Evolutionary conservation across 305 asterid genomes (phyloP).

Genomic region (Fraxinus sp.): DNA sequence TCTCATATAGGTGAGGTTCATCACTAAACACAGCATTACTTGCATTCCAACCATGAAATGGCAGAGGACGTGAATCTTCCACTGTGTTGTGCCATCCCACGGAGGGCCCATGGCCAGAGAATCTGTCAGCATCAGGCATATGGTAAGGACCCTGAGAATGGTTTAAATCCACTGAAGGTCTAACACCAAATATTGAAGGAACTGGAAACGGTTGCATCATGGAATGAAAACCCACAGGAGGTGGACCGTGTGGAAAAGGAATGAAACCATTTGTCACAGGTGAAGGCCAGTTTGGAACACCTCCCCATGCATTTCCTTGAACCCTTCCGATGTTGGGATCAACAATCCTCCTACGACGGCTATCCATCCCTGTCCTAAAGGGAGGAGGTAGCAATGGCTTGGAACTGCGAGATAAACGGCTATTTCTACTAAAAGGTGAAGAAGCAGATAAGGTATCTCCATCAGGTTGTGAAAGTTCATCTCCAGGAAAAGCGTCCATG

Average conservation of each 20-base stretch:
- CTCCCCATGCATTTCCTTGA: slow-evolving; percentile 84
- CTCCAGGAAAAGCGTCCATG: slow-evolving; percentile 53
- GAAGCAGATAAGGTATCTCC: slow-evolving; percentile 64
- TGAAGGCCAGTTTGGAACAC: slow-evolving; percentile 84
- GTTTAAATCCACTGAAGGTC: slow-evolving; percentile 78
- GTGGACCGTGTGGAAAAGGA: slow-evolving; percentile 81
- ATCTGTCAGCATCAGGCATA: slow-evolving; percentile 73
- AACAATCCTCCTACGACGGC: slow-evolving; percentile 70
- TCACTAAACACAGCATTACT: slow-evolving; percentile 62
- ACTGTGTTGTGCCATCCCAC: slow-evolving; percentile 79
- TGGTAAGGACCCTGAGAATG: slow-evolving; percentile 68
- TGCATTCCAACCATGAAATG: slow-evolving; percentile 74
- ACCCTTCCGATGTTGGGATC: slow-evolving; percentile 75
- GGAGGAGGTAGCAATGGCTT: slow-evolving; percentile 64
- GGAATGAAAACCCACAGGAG: slow-evolving; percentile 69
- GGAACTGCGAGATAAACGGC: slow-evolving; percentile 54
- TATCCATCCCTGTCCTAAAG: slow-evolving; percentile 63
- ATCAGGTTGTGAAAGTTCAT: slow-evolving; percentile 61
- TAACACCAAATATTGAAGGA: slow-evolving; percentile 68
- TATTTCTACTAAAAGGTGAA: slow-evolving; percentile 73
- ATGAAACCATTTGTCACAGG: slow-evolving; percentile 82
- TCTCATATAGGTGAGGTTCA: slow-evolving; percentile 67
- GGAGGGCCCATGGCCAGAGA: slow-evolving; percentile 67
- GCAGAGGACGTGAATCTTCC: slow-evolving; percentile 59
- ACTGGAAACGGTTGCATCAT: slow-evolving; percentile 83